Evolutionary conservation across 2,329 filamentous ascomycete genomes (phyloP).

Genomic region (Fusarium sp.): DNA sequence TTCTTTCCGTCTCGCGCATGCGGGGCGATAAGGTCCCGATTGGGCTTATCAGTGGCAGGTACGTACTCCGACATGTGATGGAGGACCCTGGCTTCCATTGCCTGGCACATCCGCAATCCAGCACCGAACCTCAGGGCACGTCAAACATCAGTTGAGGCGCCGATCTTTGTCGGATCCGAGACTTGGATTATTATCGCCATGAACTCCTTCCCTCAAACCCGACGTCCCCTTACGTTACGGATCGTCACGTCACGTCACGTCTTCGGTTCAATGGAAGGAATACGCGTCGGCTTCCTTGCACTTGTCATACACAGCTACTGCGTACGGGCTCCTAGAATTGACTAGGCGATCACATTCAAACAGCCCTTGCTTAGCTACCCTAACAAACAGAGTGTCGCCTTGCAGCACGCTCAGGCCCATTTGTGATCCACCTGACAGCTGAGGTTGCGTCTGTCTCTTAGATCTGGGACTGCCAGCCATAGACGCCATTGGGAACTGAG

Average conservation of each 20-base stretch:
- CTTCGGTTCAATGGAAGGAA: conserved; percentile 11
- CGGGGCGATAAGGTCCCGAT: conserved; percentile 47
- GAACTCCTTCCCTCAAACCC: not conserved
- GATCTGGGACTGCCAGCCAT: conserved; percentile 30
- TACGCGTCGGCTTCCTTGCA: conserved; percentile 35
- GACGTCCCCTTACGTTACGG: too few species aligned
- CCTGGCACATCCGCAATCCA: not conserved
- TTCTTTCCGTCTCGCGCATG: conserved; percentile 34
- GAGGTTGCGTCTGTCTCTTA: conserved; percentile 10
- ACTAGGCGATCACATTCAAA: conserved; percentile 27
- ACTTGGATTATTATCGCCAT: conserved; percentile 1
- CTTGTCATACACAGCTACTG: conserved; percentile 36
- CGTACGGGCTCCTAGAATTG: conserved; percentile 17
- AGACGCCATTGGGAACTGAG: conserved; percentile 27
- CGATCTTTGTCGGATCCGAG: conserved; percentile 22
- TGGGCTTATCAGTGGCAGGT: conserved; percentile 38
- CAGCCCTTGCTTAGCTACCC: conserved; percentile 42
- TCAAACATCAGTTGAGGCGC: not conserved
- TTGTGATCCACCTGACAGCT: conserved; percentile 29
- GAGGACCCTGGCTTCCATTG: not conserved
- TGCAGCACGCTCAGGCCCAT: conserved; percentile 42
- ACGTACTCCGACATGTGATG: conserved; percentile 34
- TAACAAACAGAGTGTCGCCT: conserved; percentile 38
- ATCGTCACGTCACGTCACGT: conserved; percentile 9
- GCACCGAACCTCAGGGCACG: not conserved